Base-by-base conservation (phyloP, 768 basidiomycete genomes). In the Psilocybe cyanescens region DNA sequence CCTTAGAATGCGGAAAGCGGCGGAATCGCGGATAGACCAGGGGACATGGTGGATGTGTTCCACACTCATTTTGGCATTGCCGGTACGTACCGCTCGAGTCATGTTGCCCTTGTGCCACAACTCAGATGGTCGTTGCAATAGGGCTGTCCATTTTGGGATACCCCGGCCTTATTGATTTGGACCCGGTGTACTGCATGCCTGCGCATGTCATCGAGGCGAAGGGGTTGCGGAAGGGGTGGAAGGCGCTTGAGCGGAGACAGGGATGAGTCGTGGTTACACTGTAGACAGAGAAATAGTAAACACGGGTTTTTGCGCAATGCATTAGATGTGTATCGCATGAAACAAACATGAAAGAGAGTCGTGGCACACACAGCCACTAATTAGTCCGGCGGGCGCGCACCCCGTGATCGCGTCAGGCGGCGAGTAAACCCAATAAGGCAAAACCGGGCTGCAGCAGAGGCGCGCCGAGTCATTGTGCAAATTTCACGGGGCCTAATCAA, bases 131-230 rank as follows among this genome's bases (percentile, higher is more conserved):
- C 2, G 24, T 24, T 24, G 2, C 24, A 12, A 16, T 63, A 90
- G 95, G 95, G 1, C 81, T 99, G 30, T 95, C 95, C 0, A 78
- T 98, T 14, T 79, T 98, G 11, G 94, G 94, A 16, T 96, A 95
- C 68, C 91, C 92, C 0, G 90, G 87, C 1, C 75, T 99, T 19
- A 80, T 86, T 14, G 92, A 94, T 65, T 76, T 99, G 45, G 97
- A 99, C 71, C 97, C 97, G 0, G 90, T 97, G 19, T 97, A 95
- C 70, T 99, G 97, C 76, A 95, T 99, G 95, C 97, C 95, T 7
- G 90, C 90, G 1, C 72, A 71, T 9, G 67, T 95, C 7, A 92
- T 94, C 46, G 86, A 91, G 70, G 74, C 73, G 37, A 83, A 74
- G 74, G 94, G 92, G 2, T 78, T 97, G 59, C 78, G 79, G 65